Evolutionary conservation across 768 basidiomycete genomes (phyloP).

Genomic region (Trametes maxima): DNA sequence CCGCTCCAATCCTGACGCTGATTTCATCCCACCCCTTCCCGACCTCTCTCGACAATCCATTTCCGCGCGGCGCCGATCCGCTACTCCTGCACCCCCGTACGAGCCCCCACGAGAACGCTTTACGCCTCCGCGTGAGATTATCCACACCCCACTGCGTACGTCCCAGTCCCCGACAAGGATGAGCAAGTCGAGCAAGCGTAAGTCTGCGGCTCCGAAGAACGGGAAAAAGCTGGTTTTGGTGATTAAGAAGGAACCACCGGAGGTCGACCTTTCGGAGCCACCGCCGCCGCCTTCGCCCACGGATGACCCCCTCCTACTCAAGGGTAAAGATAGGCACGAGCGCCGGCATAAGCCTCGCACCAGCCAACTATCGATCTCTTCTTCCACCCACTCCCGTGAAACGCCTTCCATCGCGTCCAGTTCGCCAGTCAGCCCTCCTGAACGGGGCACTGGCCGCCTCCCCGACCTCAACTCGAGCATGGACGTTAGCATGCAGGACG

Average conservation of each 20-base stretch:
- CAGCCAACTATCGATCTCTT: slow-evolving; percentile 26
- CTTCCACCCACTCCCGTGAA: slow-evolving; percentile 36
- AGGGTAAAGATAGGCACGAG: slow-evolving; percentile 41
- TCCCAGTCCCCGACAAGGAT: slow-evolving; percentile 22
- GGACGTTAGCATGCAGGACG: slow-evolving; percentile 16
- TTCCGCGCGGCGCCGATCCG: slow-evolving; percentile 42
- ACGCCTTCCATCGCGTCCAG: slow-evolving; percentile 42
- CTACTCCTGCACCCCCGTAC: slow-evolving; percentile 59
- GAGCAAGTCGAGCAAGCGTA: slow-evolving; percentile 45
- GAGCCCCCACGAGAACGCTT: slow-evolving; percentile 71
- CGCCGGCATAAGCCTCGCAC: slow-evolving; percentile 8
- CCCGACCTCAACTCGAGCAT: slow-evolving; percentile 23
- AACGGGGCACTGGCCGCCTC: slow-evolving; percentile 15
- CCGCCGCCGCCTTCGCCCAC: slow-evolving; percentile 73
- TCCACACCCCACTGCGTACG: slow-evolving; percentile 42
- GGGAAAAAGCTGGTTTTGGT: slow-evolving; percentile 32
- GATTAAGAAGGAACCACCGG: slow-evolving; percentile 67
- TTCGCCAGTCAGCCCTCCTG: slow-evolving; percentile 28
- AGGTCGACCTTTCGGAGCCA: slow-evolving; percentile 57
- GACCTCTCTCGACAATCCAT: slow-evolving; percentile 28
- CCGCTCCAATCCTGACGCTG: slow-evolving; percentile 50
- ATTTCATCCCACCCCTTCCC: slow-evolving; percentile 45
- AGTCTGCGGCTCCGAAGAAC: slow-evolving; percentile 26
- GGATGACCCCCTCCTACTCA: slow-evolving; percentile 72
- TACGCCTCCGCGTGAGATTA: slow-evolving; percentile 68